Base-by-base conservation (phyloP, 495 filamentous ascomycete species). In the Jackrogersella minutella region DNA sequence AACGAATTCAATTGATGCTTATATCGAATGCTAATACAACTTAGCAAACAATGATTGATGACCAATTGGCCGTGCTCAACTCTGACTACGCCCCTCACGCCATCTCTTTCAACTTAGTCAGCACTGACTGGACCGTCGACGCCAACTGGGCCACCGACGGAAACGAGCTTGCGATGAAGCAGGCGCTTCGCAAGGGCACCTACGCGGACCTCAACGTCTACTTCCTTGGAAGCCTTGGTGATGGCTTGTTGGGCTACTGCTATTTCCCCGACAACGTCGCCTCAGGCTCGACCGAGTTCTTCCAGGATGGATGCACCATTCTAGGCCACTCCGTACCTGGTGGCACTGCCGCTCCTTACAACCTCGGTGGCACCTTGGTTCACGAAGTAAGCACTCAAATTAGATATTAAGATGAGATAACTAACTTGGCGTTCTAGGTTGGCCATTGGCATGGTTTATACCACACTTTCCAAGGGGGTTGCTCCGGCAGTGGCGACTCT, bases 381-480 rank as follows among this genome's bases (percentile, higher is more conserved):
- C 88, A 90, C 78, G 88, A 89, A 77, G 66, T 69, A 61, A 52
- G 54, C 11, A 16, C 21, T 22, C 0, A 50, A 10, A 8, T 17
- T 33, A 33, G 22, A 17, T n/a, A 46, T 19, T 1, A 6, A 5
- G 30, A 46, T 22, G 10, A 10, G 13, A 3, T 5, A 0, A 8
- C 46, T 59, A 22, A 65, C 46, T 13, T 14, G 9, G 22, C 14
- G 11, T 7, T 14, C 21, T 51, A 66, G 63, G 80, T 86, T 43
- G 87, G 87, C 14, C 88, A 90, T 76, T 90, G 87, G 86, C 77
- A 90, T 51, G 84, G 85, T 43, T 78, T 90, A 24, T 81, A 82
- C 75, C 87, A 90, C 71, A 87, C 85, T 33, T 90, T 90, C 78
- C 81, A 90, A 77, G 88, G 86, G 26, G 80, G 80, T 6, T 90